Percentiles rank a stretch among this genome's conserved stretches.
Conservation (phyloP, 441 rosid species). For the Brassica hybrid region DNA sequence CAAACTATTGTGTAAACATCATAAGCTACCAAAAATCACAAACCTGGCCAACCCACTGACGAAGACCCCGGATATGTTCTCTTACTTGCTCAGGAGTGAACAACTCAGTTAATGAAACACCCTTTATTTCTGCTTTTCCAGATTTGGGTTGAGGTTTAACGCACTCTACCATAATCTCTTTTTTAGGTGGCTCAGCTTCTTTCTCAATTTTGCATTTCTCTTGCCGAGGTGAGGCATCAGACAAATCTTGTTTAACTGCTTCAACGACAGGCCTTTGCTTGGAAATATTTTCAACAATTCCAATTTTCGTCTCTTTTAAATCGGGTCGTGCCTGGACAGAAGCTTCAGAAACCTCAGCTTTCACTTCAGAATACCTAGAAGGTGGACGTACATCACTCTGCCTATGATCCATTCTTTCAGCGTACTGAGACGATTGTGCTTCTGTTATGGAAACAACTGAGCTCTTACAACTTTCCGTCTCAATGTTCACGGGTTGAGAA, state of each 20-base stretch:
- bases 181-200: constrained; percentile 59
- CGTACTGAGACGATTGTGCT: constrained; percentile 55
- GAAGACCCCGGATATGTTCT: constrained; percentile 89
- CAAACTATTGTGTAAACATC: constrained; percentile 8
- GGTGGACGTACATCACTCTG: constrained; percentile 49
- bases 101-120: constrained; percentile 93
- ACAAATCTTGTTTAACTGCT: constrained; percentile 45
- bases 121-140: constrained; percentile 96
- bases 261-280: constrained; percentile 56
- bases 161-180: constrained; percentile 60
- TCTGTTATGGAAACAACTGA: constrained; percentile 52
- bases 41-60: constrained; percentile 99
- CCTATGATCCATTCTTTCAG: constrained; percentile 57
- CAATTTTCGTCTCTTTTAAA: constrained; percentile 56
- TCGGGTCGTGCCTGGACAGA: constrained; percentile 57
- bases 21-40: constrained; percentile 16
- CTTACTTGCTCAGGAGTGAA: constrained; percentile 98
- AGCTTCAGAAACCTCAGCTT: constrained; percentile 61
- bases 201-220: constrained; percentile 65
- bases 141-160: constrained; percentile 72
- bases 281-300: constrained; percentile 52
- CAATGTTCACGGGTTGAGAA: constrained; percentile 54
- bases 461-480: constrained; percentile 56
- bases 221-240: constrained; percentile 50
- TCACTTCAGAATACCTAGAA: constrained; percentile 66